These are phyloP conservation scores for Sistotremastrum suecicum DNA, from an alignment of 768 basidiomycete species.

Conservation along the genomic window DNA sequence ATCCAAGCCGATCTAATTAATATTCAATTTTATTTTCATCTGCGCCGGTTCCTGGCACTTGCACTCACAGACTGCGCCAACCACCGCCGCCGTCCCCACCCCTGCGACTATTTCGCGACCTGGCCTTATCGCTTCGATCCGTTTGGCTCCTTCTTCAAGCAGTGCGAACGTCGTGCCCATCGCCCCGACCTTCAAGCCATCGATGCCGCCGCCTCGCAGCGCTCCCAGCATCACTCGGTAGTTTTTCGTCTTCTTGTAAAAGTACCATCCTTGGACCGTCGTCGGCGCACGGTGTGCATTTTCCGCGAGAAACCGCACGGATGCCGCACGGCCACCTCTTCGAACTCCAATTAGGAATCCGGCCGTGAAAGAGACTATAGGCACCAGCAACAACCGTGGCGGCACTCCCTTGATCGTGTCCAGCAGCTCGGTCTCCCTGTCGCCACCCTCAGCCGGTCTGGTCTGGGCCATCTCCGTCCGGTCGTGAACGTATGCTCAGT, in stretches of 20 bases:
- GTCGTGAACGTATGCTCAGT: too few species aligned
- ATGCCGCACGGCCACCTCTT: conserved; percentile 51
- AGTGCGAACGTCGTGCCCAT: conserved; percentile 35
- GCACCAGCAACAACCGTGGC: too few species aligned
- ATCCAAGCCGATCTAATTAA: conserved; percentile 40
- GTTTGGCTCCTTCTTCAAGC: conserved; percentile 29
- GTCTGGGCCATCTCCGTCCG: too few species aligned
- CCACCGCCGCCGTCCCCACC: conserved; percentile 43
- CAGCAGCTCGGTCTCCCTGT: too few species aligned
- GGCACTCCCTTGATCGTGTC: too few species aligned
- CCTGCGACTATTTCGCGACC: conserved; percentile 47
- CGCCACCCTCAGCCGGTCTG: too few species aligned
- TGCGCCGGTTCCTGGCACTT: conserved; percentile 3
- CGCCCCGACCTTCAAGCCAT: conserved; percentile 37
- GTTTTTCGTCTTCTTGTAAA: conserved; percentile 94
- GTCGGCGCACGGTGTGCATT: conserved; percentile 79
- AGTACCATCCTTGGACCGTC: conserved; percentile 87
- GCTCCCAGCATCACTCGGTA: conserved; percentile 68
- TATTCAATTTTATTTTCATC: conserved; percentile 3
- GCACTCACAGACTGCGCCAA: conserved; percentile 39
- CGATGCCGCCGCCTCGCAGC: conserved; percentile 47
- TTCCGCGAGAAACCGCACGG: conserved; percentile 78
- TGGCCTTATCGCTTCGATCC: conserved; percentile 18
- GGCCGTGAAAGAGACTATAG: too few species aligned
- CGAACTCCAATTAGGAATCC: too few species aligned